Evolutionary conservation across 2,329 filamentous ascomycete species (phyloP).

Genomic region (Parafenestella ontariensis): DNA sequence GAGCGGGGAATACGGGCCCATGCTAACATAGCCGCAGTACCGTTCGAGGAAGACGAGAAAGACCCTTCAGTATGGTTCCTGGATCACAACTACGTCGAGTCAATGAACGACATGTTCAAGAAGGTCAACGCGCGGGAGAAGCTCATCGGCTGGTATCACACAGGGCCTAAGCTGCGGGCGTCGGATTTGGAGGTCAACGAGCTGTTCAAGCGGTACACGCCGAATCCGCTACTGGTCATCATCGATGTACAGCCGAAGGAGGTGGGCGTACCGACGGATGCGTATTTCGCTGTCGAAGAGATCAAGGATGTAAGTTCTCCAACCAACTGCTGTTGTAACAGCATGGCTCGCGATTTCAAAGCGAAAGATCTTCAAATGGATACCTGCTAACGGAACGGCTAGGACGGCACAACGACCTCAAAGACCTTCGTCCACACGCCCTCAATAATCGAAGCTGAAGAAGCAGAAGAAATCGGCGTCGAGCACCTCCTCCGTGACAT

Average conservation of each 20-base stretch:
- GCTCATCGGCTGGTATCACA: conserved; percentile 99
- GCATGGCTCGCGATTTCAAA: background rate
- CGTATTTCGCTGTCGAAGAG: conserved; percentile 98
- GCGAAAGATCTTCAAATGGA: background rate
- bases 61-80: conserved; percentile 99
- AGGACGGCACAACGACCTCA: conserved; percentile 96
- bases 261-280: conserved; percentile 95
- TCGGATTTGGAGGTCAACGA: conserved; percentile 99
- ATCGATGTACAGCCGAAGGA: conserved; percentile 99
- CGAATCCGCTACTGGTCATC: conserved; percentile 94
- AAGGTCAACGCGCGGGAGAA: conserved; percentile 99
- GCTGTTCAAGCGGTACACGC: conserved; percentile 98
- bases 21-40: conserved; percentile 66
- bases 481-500: conserved; percentile 98
- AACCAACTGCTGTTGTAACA: background rate
- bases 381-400: conserved; percentile 1
- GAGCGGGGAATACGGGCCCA: conserved; percentile 1
- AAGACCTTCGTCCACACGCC: conserved; percentile 99
- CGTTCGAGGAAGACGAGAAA: conserved; percentile 98
- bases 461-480: conserved; percentile 98
- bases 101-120: conserved; percentile 99
- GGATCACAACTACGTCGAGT: conserved; percentile 99
- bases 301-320: conserved; percentile 86
- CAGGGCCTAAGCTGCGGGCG: conserved; percentile 92
- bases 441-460: conserved; percentile 97